phyloP scores from a whole-genome alignment of 371 early-diverging fungal genomes.

The Actinomortierella ambigua region DNA sequence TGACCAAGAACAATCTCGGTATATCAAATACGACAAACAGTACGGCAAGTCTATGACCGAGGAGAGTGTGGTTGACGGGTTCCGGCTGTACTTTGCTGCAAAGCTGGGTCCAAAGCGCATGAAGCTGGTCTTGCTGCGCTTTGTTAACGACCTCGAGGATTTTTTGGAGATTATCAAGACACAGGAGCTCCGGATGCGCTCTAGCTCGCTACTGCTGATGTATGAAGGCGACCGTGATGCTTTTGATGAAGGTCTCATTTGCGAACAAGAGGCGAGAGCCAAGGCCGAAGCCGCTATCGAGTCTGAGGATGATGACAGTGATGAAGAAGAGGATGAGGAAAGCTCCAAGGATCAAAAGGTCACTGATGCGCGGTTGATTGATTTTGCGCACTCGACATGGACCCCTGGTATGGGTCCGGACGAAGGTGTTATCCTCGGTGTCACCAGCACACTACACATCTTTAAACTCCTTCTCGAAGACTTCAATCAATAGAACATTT shows the following conservation, averaged over 20 bases:
- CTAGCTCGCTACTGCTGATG: constrained; percentile 71
- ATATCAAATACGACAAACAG: constrained; percentile 49
- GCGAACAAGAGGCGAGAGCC: constrained; percentile 33
- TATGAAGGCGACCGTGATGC: constrained; percentile 71
- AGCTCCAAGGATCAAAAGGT: constrained; percentile 46
- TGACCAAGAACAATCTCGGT: constrained; percentile 46
- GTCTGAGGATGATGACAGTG: constrained; percentile 48
- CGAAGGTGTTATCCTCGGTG: constrained; percentile 54
- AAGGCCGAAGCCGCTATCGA: constrained; percentile 43
- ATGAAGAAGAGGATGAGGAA: constrained; percentile 53
- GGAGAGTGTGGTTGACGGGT: constrained; percentile 51
- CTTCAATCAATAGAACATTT: no score
- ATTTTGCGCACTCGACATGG: constrained; percentile 81
- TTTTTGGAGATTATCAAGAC: constrained; percentile 52
- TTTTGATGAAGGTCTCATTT: constrained; percentile 46
- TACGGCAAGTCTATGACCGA: constrained; percentile 52
- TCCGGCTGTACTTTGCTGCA: constrained; percentile 56
- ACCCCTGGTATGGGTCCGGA: constrained; percentile 55
- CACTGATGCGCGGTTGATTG: constrained; percentile 70
- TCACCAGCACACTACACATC: constrained; percentile 39
- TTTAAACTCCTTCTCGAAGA: constrained; percentile 30
- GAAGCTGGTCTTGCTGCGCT: constrained; percentile 63
- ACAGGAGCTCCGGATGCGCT: constrained; percentile 61
- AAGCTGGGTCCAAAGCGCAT: constrained; percentile 49
- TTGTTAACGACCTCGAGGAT: constrained; percentile 61